These are phyloP conservation scores for Barnettozyma wickerhamii DNA, from an alignment of 805 yeast genomes.

Conservation along the genomic window DNA sequence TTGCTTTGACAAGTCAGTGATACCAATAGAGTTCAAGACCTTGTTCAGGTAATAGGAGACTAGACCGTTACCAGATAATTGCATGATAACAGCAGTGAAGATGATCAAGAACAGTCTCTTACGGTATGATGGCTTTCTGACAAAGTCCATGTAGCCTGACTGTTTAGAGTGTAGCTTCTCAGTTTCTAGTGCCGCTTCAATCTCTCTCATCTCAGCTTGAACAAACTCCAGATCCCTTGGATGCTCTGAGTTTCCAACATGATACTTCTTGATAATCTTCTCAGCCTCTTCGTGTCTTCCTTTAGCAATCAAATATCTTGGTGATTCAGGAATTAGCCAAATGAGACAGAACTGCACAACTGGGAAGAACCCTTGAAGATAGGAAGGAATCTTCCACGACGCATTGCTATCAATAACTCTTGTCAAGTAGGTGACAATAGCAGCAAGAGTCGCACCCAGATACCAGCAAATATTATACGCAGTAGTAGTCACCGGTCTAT, in stretches of 20 bases:
- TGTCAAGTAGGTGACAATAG: slow-evolving; percentile 46
- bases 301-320: slow-evolving; percentile 38
- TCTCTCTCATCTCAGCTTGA: slow-evolving; percentile 37
- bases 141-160: no score
- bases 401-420: slow-evolving; percentile 25
- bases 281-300: slow-evolving; percentile 41
- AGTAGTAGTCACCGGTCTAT: slow-evolving; percentile 32
- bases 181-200: slow-evolving; percentile 34
- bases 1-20: slow-evolving; percentile 38
- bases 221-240: slow-evolving; percentile 23
- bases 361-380: slow-evolving; percentile 45
- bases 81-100: slow-evolving; percentile 31
- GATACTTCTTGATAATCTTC: slow-evolving; percentile 32
- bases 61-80: no score
- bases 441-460: slow-evolving; percentile 46
- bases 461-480: slow-evolving; percentile 45
- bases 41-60: no score
- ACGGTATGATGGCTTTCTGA: no score
- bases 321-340: slow-evolving; percentile 44
- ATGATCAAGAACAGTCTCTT: slow-evolving; percentile 33
- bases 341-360: slow-evolving; percentile 33
- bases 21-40: slow-evolving; percentile 49
- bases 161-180: slow-evolving; percentile 32
- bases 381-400: slow-evolving; percentile 53
- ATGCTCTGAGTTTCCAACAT: slow-evolving; percentile 32